A percentile compares a stretch with the other conserved stretches of the same genome.
Conservation (phyloP, 768 basidiomycete genomes). For the Galerina sulciceps region DNA sequence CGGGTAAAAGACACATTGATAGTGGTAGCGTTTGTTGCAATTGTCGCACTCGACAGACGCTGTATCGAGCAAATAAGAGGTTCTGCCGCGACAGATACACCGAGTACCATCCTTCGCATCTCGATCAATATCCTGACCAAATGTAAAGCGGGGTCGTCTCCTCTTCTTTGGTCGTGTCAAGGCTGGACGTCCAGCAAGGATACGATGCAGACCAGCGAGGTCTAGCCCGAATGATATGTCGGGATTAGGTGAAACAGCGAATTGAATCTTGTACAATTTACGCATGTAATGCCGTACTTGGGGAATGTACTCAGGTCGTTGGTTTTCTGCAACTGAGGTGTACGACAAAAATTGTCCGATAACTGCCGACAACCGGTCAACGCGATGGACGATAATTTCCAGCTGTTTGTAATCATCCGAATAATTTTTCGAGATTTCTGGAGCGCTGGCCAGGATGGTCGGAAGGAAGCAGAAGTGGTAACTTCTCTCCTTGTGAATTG, state of each 20-base stretch:
- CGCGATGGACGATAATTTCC: conserved; percentile 77
- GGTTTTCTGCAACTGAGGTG: conserved; percentile 70
- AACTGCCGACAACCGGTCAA: conserved; percentile 73
- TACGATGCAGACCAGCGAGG: conserved; percentile 80
- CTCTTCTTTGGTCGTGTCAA: conserved; percentile 60
- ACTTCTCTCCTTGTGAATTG: conserved; percentile 78
- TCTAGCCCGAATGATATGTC: conserved; percentile 85
- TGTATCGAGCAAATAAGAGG: conserved; percentile 59
- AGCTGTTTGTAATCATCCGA: conserved; percentile 82
- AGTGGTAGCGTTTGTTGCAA: conserved; percentile 72
- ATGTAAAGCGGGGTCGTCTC: conserved; percentile 61
- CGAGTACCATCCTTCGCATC: conserved; percentile 79
- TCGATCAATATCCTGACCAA: conserved; percentile 76
- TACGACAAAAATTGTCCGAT: conserved; percentile 84
- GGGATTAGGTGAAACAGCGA: conserved; percentile 81
- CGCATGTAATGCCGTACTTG: conserved; percentile 92
- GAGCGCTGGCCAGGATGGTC: conserved; percentile 69
- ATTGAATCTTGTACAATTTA: conserved; percentile 87
- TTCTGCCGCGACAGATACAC: conserved; percentile 80
- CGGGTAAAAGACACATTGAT: conserved; percentile 76
- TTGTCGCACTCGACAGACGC: conserved; percentile 68
- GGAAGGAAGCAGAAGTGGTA: conserved; percentile 87
- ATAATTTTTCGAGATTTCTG: conserved; percentile 78
- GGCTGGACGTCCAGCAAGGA: conserved; percentile 69
- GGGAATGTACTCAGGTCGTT: conserved; percentile 75